Conservation (phyloP, 441 rosid species). For the Corymbia calophylla region DNA sequence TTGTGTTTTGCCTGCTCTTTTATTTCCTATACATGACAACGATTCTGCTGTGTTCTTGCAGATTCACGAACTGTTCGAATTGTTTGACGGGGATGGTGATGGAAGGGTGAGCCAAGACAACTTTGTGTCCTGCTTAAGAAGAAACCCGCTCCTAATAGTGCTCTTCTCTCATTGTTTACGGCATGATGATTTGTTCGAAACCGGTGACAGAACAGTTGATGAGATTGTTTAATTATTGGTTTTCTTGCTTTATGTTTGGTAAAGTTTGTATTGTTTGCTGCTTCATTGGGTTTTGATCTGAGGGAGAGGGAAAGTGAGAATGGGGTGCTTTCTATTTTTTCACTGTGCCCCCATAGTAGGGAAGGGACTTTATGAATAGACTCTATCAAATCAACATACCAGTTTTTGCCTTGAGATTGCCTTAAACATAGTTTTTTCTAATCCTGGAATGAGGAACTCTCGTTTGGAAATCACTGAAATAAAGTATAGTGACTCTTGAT, state of each 20-base stretch:
- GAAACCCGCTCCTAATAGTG: conserved; percentile 65
- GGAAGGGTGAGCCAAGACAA: conserved; percentile 41
- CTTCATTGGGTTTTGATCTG: neutral
- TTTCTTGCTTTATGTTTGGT: neutral
- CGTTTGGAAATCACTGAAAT: neutral
- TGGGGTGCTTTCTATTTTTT: neutral
- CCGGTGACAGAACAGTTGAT: conserved; percentile 5
- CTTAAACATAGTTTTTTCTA: neutral
- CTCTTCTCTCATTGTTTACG: conserved; percentile 35
- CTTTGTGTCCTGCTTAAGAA: conserved; percentile 44
- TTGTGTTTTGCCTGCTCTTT: neutral
- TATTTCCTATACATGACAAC: neutral
- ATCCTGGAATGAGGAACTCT: neutral
- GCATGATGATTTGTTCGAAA: conserved; percentile 14
- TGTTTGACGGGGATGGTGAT: conserved; percentile 49
- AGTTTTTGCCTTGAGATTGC: neutral
- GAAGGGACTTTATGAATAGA: neutral
- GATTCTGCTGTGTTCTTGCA: conserved; percentile 12
- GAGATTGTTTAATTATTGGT: conserved; percentile 23
- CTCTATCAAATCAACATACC: neutral
- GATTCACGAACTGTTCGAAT: conserved; percentile 44
- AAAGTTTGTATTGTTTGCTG: neutral
- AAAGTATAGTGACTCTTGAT: neutral
- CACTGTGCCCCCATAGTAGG: neutral
- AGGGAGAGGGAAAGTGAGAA: neutral